Conservation (phyloP, 2,329 filamentous ascomycete genomes). For the Dendryphion nanum region DNA sequence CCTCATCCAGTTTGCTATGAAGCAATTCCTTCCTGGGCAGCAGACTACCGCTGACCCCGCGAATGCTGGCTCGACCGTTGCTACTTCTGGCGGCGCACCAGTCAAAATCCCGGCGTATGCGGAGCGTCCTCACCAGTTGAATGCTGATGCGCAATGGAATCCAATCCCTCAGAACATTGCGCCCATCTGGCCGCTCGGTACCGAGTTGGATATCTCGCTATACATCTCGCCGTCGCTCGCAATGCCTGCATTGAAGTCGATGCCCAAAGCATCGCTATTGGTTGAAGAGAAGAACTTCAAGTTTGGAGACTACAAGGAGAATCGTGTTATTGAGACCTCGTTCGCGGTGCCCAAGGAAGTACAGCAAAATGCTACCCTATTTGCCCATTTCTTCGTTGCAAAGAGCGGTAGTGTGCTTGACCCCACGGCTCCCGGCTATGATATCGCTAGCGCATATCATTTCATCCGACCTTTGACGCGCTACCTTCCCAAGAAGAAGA, state of each 20-base stretch:
- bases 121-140: slow-evolving; percentile 41
- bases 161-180: slow-evolving; percentile 68
- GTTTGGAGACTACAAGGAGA: slow-evolving; percentile 76
- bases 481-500: slow-evolving; percentile 88
- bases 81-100: slow-evolving; percentile 18
- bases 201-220: slow-evolving; percentile 76
- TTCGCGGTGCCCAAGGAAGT: slow-evolving; percentile 76
- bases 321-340: slow-evolving; percentile 70
- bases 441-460: slow-evolving; percentile 73
- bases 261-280: slow-evolving; percentile 68
- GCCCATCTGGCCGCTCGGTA: slow-evolving; percentile 84
- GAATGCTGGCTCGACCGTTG: slow-evolving; percentile 16
- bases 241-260: slow-evolving; percentile 64
- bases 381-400: slow-evolving; percentile 89
- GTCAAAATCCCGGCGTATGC: slow-evolving; percentile 38
- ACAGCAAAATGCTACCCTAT: slow-evolving; percentile 89
- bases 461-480: slow-evolving; percentile 85
- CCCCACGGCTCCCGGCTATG: slow-evolving; percentile 69
- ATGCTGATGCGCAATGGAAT: slow-evolving; percentile 59
- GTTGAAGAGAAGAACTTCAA: slow-evolving; percentile 78
- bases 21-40: slow-evolving; percentile 51
- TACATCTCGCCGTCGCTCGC: slow-evolving; percentile 76
- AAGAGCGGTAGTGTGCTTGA: slow-evolving; percentile 75
- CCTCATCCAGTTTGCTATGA: slow-evolving; percentile 57
- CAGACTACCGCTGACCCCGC: slow-evolving; percentile 17